Evolutionary conservation across 441 rosid genomes (phyloP).

Genomic region (Corymbia calophylla): DNA sequence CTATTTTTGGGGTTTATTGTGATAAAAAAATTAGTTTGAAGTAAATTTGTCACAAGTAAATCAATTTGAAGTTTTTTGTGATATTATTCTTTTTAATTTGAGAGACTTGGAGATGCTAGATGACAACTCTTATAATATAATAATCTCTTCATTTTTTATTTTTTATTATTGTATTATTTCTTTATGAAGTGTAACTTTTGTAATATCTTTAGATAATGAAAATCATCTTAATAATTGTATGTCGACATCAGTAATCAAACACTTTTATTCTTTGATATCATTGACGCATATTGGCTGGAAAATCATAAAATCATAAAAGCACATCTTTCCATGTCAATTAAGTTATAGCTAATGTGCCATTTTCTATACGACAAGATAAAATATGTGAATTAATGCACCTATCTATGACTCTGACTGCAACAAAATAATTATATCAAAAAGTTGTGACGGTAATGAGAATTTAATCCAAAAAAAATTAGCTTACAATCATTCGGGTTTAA

Average conservation of each 20-base stretch:
- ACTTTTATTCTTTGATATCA: neutral
- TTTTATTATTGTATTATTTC: neutral
- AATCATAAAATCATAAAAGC: neutral
- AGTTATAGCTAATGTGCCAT: neutral
- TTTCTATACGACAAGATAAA: neutral
- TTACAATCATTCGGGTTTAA: neutral
- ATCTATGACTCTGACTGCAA: neutral
- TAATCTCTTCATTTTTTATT: no score
- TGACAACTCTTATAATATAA: neutral
- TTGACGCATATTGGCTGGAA: neutral
- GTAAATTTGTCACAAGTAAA: no score
- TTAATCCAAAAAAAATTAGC: neutral
- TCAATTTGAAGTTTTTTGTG: no score
- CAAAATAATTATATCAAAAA: neutral
- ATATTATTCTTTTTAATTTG: no score
- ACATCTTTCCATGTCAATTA: neutral
- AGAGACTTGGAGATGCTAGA: neutral
- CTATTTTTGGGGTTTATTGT: no score
- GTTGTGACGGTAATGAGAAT: neutral
- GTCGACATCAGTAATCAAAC: neutral
- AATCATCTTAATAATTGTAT: neutral
- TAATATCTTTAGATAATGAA: neutral
- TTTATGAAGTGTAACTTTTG: neutral
- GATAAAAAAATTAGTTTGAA: no score
- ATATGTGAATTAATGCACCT: neutral